These are phyloP conservation scores for Capillidium heterosporum DNA, from an alignment of 371 early-diverging fungal genomes.

Conservation along the genomic window DNA sequence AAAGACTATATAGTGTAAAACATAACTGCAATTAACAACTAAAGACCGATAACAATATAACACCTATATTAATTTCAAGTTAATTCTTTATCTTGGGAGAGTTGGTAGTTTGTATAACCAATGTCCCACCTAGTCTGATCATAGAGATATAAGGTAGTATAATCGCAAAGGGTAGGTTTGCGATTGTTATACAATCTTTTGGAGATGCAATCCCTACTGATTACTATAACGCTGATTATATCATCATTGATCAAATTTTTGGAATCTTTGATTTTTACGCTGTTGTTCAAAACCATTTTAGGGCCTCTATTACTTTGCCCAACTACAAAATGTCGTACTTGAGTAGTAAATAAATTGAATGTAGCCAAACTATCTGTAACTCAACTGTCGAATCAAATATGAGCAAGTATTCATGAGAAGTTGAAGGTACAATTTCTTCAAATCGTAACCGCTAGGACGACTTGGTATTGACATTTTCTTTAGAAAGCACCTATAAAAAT, in stretches of 20 bases:
- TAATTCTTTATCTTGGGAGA: background rate
- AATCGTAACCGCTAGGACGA: slow-evolving; percentile 31
- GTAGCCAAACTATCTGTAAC: background rate
- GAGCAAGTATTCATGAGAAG: background rate
- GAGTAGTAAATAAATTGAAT: background rate
- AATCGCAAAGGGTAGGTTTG: background rate
- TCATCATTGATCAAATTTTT: background rate
- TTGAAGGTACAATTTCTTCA: slow-evolving; percentile 17
- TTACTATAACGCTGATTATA: background rate
- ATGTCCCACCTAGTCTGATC: background rate
- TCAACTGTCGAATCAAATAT: background rate
- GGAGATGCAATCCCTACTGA: background rate
- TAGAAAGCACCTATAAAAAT: slow-evolving; percentile 55
- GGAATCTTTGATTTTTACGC: background rate
- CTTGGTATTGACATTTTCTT: slow-evolving; percentile 39
- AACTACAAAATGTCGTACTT: background rate
- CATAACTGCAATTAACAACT: too few relatives aligned
- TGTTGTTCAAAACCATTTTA: background rate
- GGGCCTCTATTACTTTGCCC: background rate
- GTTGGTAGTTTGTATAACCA: background rate
- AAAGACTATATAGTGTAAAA: too few relatives aligned
- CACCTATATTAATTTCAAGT: too few relatives aligned
- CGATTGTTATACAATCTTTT: background rate
- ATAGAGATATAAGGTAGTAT: background rate
- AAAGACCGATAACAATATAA: too few relatives aligned